phyloP scores from a whole-genome alignment of 2,329 filamentous ascomycete species.

The Phyllosticta citribraziliensis region DNA sequence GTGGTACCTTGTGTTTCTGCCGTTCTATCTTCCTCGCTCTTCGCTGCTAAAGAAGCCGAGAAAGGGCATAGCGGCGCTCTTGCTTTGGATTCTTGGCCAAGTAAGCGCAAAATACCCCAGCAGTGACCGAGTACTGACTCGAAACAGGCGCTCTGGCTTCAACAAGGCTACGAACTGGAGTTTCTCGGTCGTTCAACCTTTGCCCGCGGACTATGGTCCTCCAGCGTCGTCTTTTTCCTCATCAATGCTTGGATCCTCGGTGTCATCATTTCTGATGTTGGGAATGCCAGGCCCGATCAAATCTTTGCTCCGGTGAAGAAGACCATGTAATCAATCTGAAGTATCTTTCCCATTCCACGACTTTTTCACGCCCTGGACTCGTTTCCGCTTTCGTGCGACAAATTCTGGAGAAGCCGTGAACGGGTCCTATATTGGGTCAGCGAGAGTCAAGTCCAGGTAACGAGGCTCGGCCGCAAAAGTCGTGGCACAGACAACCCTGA shows the following conservation, averaged over 20 bases:
- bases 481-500: too few relatives aligned
- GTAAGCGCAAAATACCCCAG: conserved; percentile 22
- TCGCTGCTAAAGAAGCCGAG: conserved; percentile 53
- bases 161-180: conserved; percentile 41
- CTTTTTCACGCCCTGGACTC: too few relatives aligned
- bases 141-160: conserved; percentile 34
- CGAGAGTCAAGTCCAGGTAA: too few relatives aligned
- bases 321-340: neutral
- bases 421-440: too few relatives aligned
- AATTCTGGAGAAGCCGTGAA: too few relatives aligned
- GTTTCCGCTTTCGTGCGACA: too few relatives aligned
- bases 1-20: conserved; percentile 93
- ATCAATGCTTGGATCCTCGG: conserved; percentile 84
- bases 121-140: conserved; percentile 2
- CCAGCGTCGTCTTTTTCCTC: conserved; percentile 69
- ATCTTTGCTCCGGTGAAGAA: neutral
- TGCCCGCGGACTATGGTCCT: conserved; percentile 69
- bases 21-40: conserved; percentile 77
- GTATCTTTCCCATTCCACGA: too few relatives aligned
- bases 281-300: conserved; percentile 4
- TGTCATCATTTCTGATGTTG: conserved; percentile 62
- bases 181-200: conserved; percentile 71
- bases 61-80: conserved; percentile 55
- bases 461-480: too few relatives aligned
- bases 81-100: conserved; percentile 68